Base-by-base conservation (phyloP, 768 basidiomycete species). In the Dictyophora rubrovolvata region DNA sequence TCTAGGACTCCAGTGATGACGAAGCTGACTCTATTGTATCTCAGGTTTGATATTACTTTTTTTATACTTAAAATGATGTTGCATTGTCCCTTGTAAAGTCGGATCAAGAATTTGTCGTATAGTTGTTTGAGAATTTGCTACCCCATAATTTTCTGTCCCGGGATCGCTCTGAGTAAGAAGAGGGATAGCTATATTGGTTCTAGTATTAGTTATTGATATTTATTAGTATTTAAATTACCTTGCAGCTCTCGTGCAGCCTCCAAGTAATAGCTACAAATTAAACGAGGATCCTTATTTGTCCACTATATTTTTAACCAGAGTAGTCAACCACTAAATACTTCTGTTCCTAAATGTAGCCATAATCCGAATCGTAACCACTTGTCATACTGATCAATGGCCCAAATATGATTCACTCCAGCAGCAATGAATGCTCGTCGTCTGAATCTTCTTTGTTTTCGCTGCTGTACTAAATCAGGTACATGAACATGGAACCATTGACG, bases 41-140 rank as follows among this genome's bases (percentile, higher is more conserved):
- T 80, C 77, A 0, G 74, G 67, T 60, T 71, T 76, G 48, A 79
- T 64, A 52, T 80, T 81, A 1, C 64, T 70, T 42, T 76, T 71
- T 0, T 64, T 55, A 0, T 62, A 55, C 66, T 65, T 72, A 47
- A 72, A 80, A 0, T 68, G 62, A 51, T 81, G 78, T 54, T 79
- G 78, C 0, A 76, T 53, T 0, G 70, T 74, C 0, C 67, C 73
- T 0, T 9, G 5, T 0, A 81, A 67, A 0, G 56, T 35, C 0
- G 76, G 73, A 58, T 82, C 78, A 10, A 73, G 69, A 0, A 37
- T 47, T 7, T 79, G 78, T 0, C 73, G 70, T 0, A 76, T 63
- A 0, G 63, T 34, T 0, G 79, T 77, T 0, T 79, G 76, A 0
- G 65, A 65, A 63, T 80, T 80, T 1, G 78, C 79, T 28, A 28